Evolutionary conservation across 306 rosid species (phyloP).

Genomic region (Vigna nakashimae): DNA sequence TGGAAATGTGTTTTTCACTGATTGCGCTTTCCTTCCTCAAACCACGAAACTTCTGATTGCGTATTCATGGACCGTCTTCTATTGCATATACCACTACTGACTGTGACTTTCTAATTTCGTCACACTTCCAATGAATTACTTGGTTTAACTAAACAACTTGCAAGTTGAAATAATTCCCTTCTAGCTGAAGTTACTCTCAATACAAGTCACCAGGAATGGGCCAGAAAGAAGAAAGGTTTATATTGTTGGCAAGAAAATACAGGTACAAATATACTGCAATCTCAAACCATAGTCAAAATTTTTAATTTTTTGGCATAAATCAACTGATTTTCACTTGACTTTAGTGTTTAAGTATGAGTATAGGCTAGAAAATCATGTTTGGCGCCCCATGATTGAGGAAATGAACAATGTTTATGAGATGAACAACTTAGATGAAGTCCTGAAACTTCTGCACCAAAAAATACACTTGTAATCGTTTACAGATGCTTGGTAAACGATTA

Average conservation of each 20-base stretch:
- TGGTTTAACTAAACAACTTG: slow-evolving; percentile 31
- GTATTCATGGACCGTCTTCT: slow-evolving; percentile 22
- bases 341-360: too few relatives aligned
- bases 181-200: slow-evolving; percentile 36
- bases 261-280: neutral
- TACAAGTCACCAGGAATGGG: neutral
- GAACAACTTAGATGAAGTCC: too few relatives aligned
- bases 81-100: slow-evolving; percentile 30
- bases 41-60: slow-evolving; percentile 42
- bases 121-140: slow-evolving; percentile 27
- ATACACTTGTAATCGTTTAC: too few relatives aligned
- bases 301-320: too few relatives aligned
- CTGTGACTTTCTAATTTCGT: slow-evolving; percentile 40
- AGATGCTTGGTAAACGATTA: too few relatives aligned
- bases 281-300: rapidly evolving
- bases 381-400: too few relatives aligned
- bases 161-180: slow-evolving; percentile 5
- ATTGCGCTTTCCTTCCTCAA: slow-evolving; percentile 49
- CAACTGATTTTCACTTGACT: too few relatives aligned
- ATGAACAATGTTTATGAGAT: too few relatives aligned
- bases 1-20: slow-evolving; percentile 47
- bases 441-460: too few relatives aligned
- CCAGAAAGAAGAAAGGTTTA: neutral
- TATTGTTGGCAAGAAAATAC: slow-evolving; percentile 12
- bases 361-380: too few relatives aligned